Evolutionary conservation across 2,329 filamentous ascomycete species (phyloP).

Genomic region (Arthrobotrys iridis): DNA sequence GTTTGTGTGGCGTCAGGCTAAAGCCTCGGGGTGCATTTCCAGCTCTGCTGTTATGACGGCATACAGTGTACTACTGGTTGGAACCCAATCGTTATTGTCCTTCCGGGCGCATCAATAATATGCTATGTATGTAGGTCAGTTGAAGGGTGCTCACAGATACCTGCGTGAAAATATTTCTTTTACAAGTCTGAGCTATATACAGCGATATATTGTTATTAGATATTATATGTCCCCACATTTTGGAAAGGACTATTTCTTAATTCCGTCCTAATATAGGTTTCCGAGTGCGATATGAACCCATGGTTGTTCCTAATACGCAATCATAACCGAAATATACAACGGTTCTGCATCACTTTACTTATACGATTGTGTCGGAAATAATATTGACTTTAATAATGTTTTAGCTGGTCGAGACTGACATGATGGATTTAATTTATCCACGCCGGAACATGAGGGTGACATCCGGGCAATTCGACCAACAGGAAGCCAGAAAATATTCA

Average conservation of each 20-base stretch:
- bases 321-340: slow-evolving; percentile 49
- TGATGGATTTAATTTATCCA: slow-evolving; percentile 12
- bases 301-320: slow-evolving; percentile 41
- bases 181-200: slow-evolving; percentile 46
- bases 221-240: slow-evolving; percentile 39
- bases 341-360: slow-evolving; percentile 42
- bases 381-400: slow-evolving; percentile 29
- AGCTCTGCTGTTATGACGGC: neutral
- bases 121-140: too few relatives aligned
- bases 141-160: slow-evolving; percentile 16
- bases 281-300: slow-evolving; percentile 37
- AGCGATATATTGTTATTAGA: slow-evolving; percentile 36
- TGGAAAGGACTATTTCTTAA: slow-evolving; percentile 53
- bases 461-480: slow-evolving; percentile 27
- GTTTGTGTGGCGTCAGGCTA: slow-evolving; percentile 22
- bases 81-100: slow-evolving; percentile 30
- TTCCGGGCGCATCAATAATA: too few relatives aligned
- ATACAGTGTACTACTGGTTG: neutral
- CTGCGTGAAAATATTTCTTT: slow-evolving; percentile 6
- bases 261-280: slow-evolving; percentile 50
- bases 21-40: neutral
- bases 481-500: neutral
- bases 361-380: slow-evolving; percentile 46
- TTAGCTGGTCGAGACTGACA: slow-evolving; percentile 12
- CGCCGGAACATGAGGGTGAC: slow-evolving; percentile 26